Evolutionary conservation across 2,329 filamentous ascomycete species (phyloP).

Genomic region (Fusarium aywerte): DNA sequence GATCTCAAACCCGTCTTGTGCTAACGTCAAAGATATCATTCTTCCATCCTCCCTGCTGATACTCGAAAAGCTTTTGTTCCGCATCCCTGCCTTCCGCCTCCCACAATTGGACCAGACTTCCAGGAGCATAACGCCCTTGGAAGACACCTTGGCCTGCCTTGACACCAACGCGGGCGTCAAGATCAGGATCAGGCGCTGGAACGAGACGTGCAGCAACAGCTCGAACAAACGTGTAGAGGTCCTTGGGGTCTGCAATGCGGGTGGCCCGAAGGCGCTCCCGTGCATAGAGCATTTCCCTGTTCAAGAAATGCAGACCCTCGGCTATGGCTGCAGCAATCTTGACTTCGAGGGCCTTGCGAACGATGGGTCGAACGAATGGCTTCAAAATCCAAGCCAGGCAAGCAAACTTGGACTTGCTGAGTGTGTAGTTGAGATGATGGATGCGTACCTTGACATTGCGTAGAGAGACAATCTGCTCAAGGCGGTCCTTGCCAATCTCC

Average conservation of each 20-base stretch:
- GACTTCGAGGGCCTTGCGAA: slow-evolving; percentile 81
- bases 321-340: slow-evolving; percentile 79
- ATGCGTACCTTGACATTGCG: slow-evolving; percentile 81
- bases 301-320: slow-evolving; percentile 75
- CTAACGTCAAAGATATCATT: slow-evolving; percentile 80
- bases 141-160: slow-evolving; percentile 72
- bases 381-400: slow-evolving; percentile 86
- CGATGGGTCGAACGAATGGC: slow-evolving; percentile 81
- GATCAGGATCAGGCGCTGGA: slow-evolving; percentile 77
- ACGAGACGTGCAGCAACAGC: slow-evolving; percentile 81
- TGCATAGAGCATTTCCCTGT: slow-evolving; percentile 87
- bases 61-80: slow-evolving; percentile 78
- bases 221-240: slow-evolving; percentile 83
- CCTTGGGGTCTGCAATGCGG: slow-evolving; percentile 80
- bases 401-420: slow-evolving; percentile 79
- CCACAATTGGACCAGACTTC: slow-evolving; percentile 91
- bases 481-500: slow-evolving; percentile 79
- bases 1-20: slow-evolving; percentile 46
- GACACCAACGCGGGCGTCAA: slow-evolving; percentile 79
- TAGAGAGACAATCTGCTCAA: slow-evolving; percentile 85
- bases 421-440: slow-evolving; percentile 84
- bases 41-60: slow-evolving; percentile 78
- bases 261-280: slow-evolving; percentile 88
- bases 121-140: slow-evolving; percentile 85
- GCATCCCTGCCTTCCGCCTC: slow-evolving; percentile 79